Evolutionary conservation across 352 stramenopile genomes (phyloP).

Genomic region (Peronospora farinosa): DNA sequence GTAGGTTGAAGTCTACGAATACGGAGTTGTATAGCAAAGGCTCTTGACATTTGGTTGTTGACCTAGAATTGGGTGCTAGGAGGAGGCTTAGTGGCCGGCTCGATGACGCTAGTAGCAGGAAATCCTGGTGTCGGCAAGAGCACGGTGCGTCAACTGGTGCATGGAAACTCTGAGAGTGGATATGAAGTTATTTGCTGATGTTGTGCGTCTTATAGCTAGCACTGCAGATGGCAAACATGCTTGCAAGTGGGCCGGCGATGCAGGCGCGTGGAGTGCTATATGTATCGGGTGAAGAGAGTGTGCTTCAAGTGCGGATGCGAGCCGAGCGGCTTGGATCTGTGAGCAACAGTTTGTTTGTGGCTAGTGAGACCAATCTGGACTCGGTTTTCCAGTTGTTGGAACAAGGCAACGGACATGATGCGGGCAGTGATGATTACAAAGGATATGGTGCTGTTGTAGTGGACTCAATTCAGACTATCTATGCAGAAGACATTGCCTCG

Average conservation of each 20-base stretch:
- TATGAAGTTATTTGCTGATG: conserved; percentile 1
- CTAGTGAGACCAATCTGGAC: conserved; percentile 83
- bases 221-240: conserved; percentile 90
- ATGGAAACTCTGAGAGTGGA: background rate
- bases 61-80: conserved; percentile 90
- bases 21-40: conserved; percentile 19
- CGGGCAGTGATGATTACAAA: conserved; percentile 3
- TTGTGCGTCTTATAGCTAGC: conserved; percentile 50
- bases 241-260: conserved; percentile 29
- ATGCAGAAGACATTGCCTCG: conserved; percentile 77
- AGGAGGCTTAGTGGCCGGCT: conserved; percentile 92
- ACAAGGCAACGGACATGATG: conserved; percentile 8
- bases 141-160: conserved; percentile 53
- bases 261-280: conserved; percentile 83
- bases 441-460: conserved; percentile 84
- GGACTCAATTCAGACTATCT: conserved; percentile 96
- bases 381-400: conserved; percentile 58
- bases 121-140: conserved; percentile 93
- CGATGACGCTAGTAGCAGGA: conserved; percentile 91
- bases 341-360: conserved; percentile 63
- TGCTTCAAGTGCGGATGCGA: conserved; percentile 91
- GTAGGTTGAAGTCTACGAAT: conserved; percentile 17
- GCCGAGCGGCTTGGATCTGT: conserved; percentile 80
- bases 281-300: conserved; percentile 94
- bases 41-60: conserved; percentile 40